phyloP scores from a whole-genome alignment of 345 rosid genomes.

The Sisymbrium altissimum region DNA sequence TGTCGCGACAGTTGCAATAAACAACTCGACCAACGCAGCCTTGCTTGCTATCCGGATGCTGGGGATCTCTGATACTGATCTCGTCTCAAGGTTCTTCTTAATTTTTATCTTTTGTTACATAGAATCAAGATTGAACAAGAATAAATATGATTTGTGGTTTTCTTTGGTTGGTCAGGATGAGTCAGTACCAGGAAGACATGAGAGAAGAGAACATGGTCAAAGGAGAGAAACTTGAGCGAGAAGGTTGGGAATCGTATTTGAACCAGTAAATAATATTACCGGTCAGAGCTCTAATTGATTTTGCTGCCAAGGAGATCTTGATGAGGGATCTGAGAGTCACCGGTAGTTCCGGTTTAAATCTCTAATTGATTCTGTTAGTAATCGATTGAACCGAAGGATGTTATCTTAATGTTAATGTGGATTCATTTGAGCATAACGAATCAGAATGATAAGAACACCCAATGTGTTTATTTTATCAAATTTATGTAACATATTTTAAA shows the following conservation, averaged over 20 bases:
- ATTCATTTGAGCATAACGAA: no score
- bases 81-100: conserved; percentile 44
- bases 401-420: no score
- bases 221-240: conserved; percentile 61
- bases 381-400: no score
- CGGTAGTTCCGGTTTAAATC: not conserved
- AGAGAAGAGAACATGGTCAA: conserved; percentile 65
- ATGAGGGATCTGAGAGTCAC: not conserved
- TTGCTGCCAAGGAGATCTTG: no score
- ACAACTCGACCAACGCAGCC: conserved; percentile 86
- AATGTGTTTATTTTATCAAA: no score
- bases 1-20: conserved; percentile 88
- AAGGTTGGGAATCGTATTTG: conserved; percentile 73
- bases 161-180: conserved; percentile 52
- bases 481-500: no score
- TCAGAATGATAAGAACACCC: no score
- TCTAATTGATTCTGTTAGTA: no score
- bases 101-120: not conserved
- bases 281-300: not conserved
- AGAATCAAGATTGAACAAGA: not conserved
- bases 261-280: not conserved
- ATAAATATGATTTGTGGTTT: not conserved
- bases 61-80: conserved; percentile 68
- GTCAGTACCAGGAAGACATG: conserved; percentile 81
- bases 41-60: conserved; percentile 76